These are phyloP conservation scores for Diplocarpon rosae DNA, from an alignment of 2,329 filamentous ascomycete species.

Conservation along the genomic window DNA sequence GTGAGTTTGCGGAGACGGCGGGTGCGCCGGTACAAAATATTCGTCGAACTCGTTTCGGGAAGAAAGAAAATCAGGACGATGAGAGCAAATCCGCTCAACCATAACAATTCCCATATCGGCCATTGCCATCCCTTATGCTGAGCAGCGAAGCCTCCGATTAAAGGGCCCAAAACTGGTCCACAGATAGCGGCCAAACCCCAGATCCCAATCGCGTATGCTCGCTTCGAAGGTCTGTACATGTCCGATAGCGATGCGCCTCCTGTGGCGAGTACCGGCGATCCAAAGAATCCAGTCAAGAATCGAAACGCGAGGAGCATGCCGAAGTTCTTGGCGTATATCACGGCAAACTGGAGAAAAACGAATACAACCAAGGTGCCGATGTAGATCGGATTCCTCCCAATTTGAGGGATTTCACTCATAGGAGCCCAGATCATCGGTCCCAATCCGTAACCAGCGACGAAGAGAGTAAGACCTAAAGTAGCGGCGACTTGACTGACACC, in stretches of 20 bases:
- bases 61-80: conserved; percentile 47
- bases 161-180: conserved; percentile 46
- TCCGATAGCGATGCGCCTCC: conserved; percentile 39
- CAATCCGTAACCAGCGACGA: conserved; percentile 50
- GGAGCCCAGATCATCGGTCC: conserved; percentile 57
- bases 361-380: conserved; percentile 57
- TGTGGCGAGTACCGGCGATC: conserved; percentile 49
- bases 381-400: conserved; percentile 59
- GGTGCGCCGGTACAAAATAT: conserved; percentile 50
- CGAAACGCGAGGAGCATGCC: conserved; percentile 44
- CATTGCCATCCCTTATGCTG: conserved; percentile 48
- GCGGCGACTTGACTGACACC: conserved; percentile 40
- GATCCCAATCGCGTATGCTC: conserved; percentile 45
- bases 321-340: conserved; percentile 38
- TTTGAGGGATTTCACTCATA: conserved; percentile 51
- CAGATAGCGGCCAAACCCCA: conserved; percentile 40
- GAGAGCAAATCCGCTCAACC: conserved; percentile 45
- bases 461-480: conserved; percentile 47
- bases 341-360: conserved; percentile 40
- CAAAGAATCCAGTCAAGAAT: conserved; percentile 55
- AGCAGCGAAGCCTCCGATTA: conserved; percentile 49
- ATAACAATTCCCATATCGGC: conserved; percentile 46
- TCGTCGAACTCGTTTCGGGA: conserved; percentile 49
- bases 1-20: conserved; percentile 46
- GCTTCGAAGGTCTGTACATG: conserved; percentile 37